phyloP scores from a whole-genome alignment of 1,284 basidiomycete species.

The Hemileia vastatrix region DNA sequence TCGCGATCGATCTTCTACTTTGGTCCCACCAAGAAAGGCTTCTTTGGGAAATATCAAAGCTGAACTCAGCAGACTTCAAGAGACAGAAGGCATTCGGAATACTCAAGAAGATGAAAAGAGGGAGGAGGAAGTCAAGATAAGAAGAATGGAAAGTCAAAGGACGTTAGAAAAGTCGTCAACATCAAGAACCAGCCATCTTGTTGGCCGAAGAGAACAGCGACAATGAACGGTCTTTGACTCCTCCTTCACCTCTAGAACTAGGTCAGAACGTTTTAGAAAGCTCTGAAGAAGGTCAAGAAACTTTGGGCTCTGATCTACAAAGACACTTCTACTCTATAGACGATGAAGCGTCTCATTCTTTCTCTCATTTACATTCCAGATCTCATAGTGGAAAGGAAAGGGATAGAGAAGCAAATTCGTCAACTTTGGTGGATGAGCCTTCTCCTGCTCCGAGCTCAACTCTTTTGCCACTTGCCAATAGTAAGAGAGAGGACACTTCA shows the following conservation, averaged over 20 bases:
- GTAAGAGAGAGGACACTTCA: too few relatives aligned
- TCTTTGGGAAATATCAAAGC: not conserved
- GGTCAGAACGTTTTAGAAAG: not conserved
- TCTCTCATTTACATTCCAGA: not conserved
- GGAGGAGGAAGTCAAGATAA: not conserved
- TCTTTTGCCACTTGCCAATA: too few relatives aligned
- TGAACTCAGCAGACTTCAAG: not conserved
- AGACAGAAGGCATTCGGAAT: not conserved
- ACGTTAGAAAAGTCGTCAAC: not conserved
- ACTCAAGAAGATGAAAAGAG: not conserved
- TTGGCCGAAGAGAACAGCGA: not conserved
- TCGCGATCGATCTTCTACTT: not conserved
- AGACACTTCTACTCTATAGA: not conserved
- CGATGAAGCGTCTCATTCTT: not conserved
- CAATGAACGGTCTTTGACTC: not conserved
- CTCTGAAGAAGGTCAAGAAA: not conserved
- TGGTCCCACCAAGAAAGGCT: not conserved
- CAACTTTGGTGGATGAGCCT: too few relatives aligned
- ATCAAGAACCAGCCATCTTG: not conserved
- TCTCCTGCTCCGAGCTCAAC: too few relatives aligned
- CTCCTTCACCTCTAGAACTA: not conserved
- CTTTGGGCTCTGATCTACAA: not conserved
- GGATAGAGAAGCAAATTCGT: not conserved
- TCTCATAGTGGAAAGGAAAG: not conserved
- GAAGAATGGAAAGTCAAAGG: not conserved